Percentiles rank a stretch among this genome's conserved stretches.
phyloP scores from a whole-genome alignment of 2,329 filamentous ascomycete species.

The Juglanconis sp. region DNA sequence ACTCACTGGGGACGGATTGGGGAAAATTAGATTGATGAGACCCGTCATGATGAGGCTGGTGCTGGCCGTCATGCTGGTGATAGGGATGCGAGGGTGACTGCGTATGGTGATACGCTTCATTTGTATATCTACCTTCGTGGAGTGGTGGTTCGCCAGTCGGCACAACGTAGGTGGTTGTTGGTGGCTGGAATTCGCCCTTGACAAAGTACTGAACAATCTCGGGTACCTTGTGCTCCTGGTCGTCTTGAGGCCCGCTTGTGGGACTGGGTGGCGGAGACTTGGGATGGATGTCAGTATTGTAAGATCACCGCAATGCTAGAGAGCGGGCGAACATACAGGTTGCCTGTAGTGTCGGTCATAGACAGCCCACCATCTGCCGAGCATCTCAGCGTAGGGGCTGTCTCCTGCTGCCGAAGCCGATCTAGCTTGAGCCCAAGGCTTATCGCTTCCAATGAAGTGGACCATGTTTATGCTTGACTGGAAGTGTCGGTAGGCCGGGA shows the following conservation, averaged over 20 bases:
- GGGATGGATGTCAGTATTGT: neutral
- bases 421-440: slow-evolving; percentile 78
- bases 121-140: slow-evolving; percentile 20
- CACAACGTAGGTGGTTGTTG: slow-evolving; percentile 27
- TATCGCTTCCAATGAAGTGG: slow-evolving; percentile 89
- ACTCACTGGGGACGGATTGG: slow-evolving; percentile 27
- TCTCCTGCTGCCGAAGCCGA: slow-evolving; percentile 45
- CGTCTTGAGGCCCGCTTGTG: neutral
- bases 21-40: slow-evolving; percentile 22
- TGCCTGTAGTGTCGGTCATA: slow-evolving; percentile 80
- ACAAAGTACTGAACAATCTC: slow-evolving; percentile 51
- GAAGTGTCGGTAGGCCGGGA: slow-evolving; percentile 91
- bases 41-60: slow-evolving; percentile 11
- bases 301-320: neutral
- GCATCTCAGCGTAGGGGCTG: slow-evolving; percentile 76
- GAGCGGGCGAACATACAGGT: slow-evolving; percentile 37
- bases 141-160: slow-evolving; percentile 33
- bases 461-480: slow-evolving; percentile 85
- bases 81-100: slow-evolving; percentile 19
- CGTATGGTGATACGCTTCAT: slow-evolving; percentile 16
- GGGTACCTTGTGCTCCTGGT: slow-evolving; percentile 18
- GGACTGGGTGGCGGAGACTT: slow-evolving; percentile 12
- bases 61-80: slow-evolving; percentile 21
- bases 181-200: slow-evolving; percentile 48
- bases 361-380: slow-evolving; percentile 88